Percentiles rank a stretch among this genome's conserved stretches.
Conservation (phyloP, 2,329 filamentous ascomycete genomes). For the Aspergillus costaricaensis region DNA sequence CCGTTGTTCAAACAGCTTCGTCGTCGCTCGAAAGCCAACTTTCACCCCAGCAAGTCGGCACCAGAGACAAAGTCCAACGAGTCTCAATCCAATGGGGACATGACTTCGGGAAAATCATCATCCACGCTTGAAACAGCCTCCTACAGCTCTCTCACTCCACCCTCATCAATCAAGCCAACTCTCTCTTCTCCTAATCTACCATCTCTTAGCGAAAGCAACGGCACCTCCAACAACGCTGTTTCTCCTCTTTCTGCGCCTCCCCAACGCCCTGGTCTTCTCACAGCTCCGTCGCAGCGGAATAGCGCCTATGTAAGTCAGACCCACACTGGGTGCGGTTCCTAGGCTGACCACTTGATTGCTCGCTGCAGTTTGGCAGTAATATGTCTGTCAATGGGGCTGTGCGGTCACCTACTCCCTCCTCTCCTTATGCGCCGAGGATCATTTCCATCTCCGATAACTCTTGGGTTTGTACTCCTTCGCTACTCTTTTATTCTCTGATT, state of each 20-base stretch:
- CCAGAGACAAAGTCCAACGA: constrained; percentile 44
- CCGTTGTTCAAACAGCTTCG: constrained; percentile 75
- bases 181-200: constrained; percentile 66
- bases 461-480: constrained; percentile 66
- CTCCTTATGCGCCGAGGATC: constrained; percentile 78
- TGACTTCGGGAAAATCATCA: constrained; percentile 64
- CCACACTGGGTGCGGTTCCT: constrained; percentile 9
- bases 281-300: constrained; percentile 44
- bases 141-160: constrained; percentile 70
- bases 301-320: constrained; percentile 43
- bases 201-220: constrained; percentile 53
- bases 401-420: constrained; percentile 63
- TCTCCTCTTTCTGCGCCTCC: constrained; percentile 46
- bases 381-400: constrained; percentile 38
- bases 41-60: constrained; percentile 58
- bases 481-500: background rate
- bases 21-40: constrained; percentile 73
- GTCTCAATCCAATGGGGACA: constrained; percentile 52
- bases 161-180: constrained; percentile 68
- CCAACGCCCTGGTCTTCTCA: constrained; percentile 49
- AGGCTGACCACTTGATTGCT: background rate
- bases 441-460: constrained; percentile 77
- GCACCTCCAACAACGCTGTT: constrained; percentile 33
- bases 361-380: constrained; percentile 37
- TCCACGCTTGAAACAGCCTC: constrained; percentile 61